Conservation (phyloP, 169 alveolate species). For the Eimeria falciformis region DNA sequence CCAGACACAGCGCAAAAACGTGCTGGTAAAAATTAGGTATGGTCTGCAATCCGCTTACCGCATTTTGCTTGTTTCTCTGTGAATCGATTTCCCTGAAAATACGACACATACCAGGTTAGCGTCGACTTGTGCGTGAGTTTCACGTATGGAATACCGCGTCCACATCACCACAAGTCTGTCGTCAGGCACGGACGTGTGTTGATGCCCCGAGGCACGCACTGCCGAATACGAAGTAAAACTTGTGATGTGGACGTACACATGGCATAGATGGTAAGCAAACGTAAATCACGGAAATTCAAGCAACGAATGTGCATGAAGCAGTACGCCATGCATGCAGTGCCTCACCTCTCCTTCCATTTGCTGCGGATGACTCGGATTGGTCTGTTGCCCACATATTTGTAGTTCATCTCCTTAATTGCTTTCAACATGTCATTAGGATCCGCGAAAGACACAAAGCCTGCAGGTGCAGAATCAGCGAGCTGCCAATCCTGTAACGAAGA, state of each 20-base stretch:
- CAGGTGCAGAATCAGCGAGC: slow-evolving; percentile 6
- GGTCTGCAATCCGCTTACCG: slow-evolving; percentile 27
- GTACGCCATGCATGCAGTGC: background rate
- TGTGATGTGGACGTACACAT: too few relatives aligned
- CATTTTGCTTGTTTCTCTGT: slow-evolving; percentile 72
- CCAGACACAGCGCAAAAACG: background rate
- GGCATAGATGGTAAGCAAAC: too few relatives aligned
- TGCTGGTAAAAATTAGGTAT: background rate
- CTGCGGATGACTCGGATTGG: slow-evolving; percentile 92
- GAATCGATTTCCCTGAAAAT: slow-evolving; percentile 75
- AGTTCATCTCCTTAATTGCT: slow-evolving; percentile 95
- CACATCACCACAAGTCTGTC: too few relatives aligned
- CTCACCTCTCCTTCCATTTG: slow-evolving; percentile 90
- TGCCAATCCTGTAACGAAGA: background rate
- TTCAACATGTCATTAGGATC: slow-evolving; percentile 91
- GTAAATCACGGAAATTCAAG: background rate
- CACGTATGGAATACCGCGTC: too few relatives aligned
- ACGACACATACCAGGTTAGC: background rate
- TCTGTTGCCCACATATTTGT: slow-evolving; percentile 94
- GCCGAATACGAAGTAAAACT: too few relatives aligned
- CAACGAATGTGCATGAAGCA: background rate
- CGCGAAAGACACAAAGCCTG: slow-evolving; percentile 93
- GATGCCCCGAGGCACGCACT: too few relatives aligned
- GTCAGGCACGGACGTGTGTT: too few relatives aligned
- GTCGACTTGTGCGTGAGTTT: too few relatives aligned